Evolutionary conservation across 306 rosid species (phyloP).

Genomic region (Pyrus pyrifolia): DNA sequence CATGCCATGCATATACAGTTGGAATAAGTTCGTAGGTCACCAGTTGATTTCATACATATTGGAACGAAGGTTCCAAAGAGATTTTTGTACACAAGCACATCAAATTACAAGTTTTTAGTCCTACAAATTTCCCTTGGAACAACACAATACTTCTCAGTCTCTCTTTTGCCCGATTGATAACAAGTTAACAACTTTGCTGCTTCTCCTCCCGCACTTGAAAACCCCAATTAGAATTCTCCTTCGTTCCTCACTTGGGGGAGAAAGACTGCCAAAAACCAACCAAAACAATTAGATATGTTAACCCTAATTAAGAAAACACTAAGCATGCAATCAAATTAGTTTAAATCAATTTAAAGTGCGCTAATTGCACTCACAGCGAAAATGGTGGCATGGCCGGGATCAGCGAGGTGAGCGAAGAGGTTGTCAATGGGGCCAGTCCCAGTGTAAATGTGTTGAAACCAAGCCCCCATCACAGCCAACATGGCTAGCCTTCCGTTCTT

Average conservation of each 20-base stretch:
- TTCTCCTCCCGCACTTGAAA: conserved; percentile 9
- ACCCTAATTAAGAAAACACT: neutral
- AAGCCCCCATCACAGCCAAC: conserved; percentile 80
- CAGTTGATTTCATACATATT: conserved; percentile 26
- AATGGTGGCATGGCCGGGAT: conserved; percentile 72
- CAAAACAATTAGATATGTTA: neutral
- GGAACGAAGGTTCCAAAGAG: conserved; percentile 11
- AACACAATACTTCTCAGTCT: conserved; percentile 5
- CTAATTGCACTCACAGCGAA: conserved; percentile 41
- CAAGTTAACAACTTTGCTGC: neutral
- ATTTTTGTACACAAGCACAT: conserved; percentile 43
- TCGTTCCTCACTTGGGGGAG: conserved; percentile 50
- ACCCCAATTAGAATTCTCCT: conserved; percentile 3
- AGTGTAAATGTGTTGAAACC: conserved; percentile 76
- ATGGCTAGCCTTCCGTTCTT: conserved; percentile 69
- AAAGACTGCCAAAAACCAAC: conserved; percentile 45
- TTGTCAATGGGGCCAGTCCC: conserved; percentile 76
- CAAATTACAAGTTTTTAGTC: conserved; percentile 27
- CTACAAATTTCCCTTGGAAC: conserved; percentile 18
- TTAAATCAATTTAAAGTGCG: neutral
- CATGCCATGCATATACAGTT: too few relatives aligned
- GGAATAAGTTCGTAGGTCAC: too few relatives aligned
- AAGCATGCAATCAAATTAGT: neutral
- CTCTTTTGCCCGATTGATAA: neutral
- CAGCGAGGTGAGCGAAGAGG: conserved; percentile 78